A percentile compares a stretch with the other conserved stretches of the same genome.
Conservation (phyloP, 148 eudicot species). For the Rhododendron vialii region DNA sequence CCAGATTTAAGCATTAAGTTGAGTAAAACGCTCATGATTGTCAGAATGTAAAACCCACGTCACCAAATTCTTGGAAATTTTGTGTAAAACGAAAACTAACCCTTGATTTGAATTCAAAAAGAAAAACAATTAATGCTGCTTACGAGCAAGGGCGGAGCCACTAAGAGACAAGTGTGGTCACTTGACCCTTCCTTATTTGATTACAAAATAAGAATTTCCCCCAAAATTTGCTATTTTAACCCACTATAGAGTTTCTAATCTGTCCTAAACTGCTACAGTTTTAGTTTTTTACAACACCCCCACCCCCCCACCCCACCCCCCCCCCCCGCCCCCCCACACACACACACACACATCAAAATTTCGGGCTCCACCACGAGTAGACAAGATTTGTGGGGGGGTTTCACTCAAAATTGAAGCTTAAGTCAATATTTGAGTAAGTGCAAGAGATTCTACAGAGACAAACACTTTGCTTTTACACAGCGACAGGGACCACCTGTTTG, state of each 20-base stretch:
- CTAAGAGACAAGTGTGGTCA: background rate
- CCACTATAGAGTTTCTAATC: no score
- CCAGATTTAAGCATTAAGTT: background rate
- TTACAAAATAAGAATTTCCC: no score
- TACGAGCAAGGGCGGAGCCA: background rate
- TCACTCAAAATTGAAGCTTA: background rate
- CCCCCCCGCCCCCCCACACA: no score
- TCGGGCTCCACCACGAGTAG: background rate
- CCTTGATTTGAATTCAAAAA: background rate
- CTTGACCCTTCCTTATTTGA: no score
- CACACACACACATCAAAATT: no score
- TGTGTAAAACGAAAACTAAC: background rate
- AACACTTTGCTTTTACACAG: background rate
- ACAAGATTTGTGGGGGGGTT: background rate
- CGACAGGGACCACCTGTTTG: constrained; percentile 29
- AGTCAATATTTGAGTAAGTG: background rate
- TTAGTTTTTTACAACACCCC: no score
- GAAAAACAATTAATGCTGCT: background rate
- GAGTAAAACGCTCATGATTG: background rate
- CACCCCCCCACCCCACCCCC: no score
- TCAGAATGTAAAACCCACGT: background rate
- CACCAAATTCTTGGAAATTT: background rate
- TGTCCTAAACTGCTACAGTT: no score
- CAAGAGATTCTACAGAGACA: background rate
- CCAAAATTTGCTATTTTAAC: no score